phyloP scores from a whole-genome alignment of 306 rosid species.

The Lathyrus tuberosus region DNA sequence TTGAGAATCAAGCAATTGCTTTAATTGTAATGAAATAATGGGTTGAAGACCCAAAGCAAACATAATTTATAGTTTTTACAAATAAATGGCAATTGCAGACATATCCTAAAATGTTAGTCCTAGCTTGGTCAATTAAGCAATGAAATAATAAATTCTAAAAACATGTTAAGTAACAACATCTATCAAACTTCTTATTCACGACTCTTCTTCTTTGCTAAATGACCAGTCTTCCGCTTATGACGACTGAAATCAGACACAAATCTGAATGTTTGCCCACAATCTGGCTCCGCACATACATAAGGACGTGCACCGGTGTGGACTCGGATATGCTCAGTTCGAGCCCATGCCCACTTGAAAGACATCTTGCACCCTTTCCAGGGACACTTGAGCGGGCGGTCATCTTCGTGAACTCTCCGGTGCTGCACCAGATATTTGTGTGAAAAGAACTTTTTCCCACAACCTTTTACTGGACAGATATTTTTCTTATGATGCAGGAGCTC shows the following conservation, averaged over 20 bases:
- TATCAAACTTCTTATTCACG: slow-evolving; percentile 46
- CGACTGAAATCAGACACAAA: slow-evolving; percentile 98
- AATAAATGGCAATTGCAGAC: slow-evolving; percentile 69
- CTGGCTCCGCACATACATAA: slow-evolving; percentile 82
- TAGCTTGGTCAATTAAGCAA: slow-evolving; percentile 65
- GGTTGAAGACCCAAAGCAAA: slow-evolving; percentile 59
- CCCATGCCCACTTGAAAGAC: slow-evolving; percentile 99
- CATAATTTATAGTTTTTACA: slow-evolving; percentile 62
- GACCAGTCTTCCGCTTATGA: slow-evolving; percentile 98
- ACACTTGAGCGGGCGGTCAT: slow-evolving; percentile 93
- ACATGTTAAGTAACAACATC: slow-evolving; percentile 59
- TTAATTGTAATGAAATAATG: slow-evolving; percentile 62
- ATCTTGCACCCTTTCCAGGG: slow-evolving; percentile 99
- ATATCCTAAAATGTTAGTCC: slow-evolving; percentile 72
- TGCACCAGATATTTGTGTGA: slow-evolving; percentile 98
- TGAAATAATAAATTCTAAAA: slow-evolving; percentile 47
- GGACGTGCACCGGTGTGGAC: slow-evolving; percentile 98
- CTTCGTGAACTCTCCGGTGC: slow-evolving; percentile 91
- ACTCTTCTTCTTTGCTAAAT: slow-evolving; percentile 76
- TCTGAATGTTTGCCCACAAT: slow-evolving; percentile 92
- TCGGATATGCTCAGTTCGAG: slow-evolving; percentile 95
- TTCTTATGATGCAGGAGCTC: slow-evolving; percentile 78
- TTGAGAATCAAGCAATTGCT: slow-evolving; percentile 72
- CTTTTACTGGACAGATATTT: slow-evolving; percentile 90
- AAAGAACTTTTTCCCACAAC: slow-evolving; percentile 99